Percentiles rank a stretch among this genome's conserved stretches.
Conservation (phyloP, 345 rosid genomes). For the Eucalyptus regnans region DNA sequence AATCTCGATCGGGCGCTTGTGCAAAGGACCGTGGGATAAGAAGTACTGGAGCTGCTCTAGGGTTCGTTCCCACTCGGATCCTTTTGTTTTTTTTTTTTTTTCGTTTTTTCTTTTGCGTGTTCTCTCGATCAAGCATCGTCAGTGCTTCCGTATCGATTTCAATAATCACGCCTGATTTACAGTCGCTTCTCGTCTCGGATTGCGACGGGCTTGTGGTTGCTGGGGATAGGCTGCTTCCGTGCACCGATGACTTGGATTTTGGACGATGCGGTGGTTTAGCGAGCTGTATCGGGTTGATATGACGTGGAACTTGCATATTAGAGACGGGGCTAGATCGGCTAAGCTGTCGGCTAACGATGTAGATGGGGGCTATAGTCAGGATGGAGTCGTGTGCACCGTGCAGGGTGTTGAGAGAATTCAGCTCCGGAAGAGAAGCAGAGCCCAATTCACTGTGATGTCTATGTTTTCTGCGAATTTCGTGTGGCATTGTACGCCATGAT, state of each 20-base stretch:
- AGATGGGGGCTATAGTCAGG: not conserved
- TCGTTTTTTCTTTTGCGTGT: not conserved
- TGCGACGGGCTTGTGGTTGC: not conserved
- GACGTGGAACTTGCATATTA: not conserved
- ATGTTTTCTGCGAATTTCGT: not conserved
- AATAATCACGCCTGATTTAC: not conserved
- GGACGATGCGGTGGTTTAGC: not conserved
- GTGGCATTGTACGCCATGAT: not conserved
- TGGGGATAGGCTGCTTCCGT: not conserved
- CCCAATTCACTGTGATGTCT: not conserved
- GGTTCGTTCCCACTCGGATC: slow-evolving; percentile 30
- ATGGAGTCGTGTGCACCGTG: not conserved
- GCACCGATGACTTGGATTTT: not conserved
- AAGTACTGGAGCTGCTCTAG: slow-evolving; percentile 96
- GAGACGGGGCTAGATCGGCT: not conserved
- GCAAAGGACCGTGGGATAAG: slow-evolving; percentile 73
- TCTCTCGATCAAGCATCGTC: not conserved
- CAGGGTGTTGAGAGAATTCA: not conserved
- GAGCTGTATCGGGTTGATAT: not conserved
- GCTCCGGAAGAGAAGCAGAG: not conserved
- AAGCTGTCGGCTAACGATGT: not conserved
- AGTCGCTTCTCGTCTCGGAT: not conserved
- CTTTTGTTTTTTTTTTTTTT: not conserved
- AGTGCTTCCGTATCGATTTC: not conserved
- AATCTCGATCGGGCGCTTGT: slow-evolving; percentile 59